A percentile compares a stretch with the other conserved stretches of the same genome.
Conservation (phyloP, 257 asterid species). For the Penstemon barbatus region DNA sequence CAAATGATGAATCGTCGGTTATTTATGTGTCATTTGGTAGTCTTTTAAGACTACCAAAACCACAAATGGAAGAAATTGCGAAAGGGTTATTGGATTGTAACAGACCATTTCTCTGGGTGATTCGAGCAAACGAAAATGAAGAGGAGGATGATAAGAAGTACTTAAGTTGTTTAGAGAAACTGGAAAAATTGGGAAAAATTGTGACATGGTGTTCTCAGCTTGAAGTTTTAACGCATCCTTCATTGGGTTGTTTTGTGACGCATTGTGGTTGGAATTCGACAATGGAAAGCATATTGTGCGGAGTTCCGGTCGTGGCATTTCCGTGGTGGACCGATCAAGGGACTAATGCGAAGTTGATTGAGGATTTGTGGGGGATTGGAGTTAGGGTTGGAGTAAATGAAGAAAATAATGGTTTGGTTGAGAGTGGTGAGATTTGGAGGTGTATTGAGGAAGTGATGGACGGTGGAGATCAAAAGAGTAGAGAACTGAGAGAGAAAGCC, state of each 20-base stretch:
- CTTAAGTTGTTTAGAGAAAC: slow-evolving; percentile 29
- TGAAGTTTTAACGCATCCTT: slow-evolving; percentile 51
- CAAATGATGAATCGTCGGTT: slow-evolving; percentile 38
- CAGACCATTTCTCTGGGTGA: slow-evolving; percentile 68
- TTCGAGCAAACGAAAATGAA: slow-evolving; percentile 21
- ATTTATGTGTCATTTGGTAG: slow-evolving; percentile 73
- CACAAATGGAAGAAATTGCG: slow-evolving; percentile 57
- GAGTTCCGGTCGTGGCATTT: slow-evolving; percentile 48
- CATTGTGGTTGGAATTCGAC: slow-evolving; percentile 79
- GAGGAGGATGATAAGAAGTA: slow-evolving; percentile 19
- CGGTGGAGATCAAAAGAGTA: slow-evolving; percentile 34
- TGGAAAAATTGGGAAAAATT: slow-evolving; percentile 42
- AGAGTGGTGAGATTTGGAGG: slow-evolving; percentile 48
- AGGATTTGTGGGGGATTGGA: slow-evolving; percentile 55
- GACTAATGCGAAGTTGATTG: slow-evolving; percentile 56
- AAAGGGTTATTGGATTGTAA: slow-evolving; percentile 32
- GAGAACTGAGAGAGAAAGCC: slow-evolving; percentile 39
- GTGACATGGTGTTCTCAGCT: slow-evolving; percentile 65
- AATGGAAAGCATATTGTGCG: slow-evolving; percentile 48
- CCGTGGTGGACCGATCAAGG: slow-evolving; percentile 55
- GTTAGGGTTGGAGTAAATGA: slow-evolving; percentile 34
- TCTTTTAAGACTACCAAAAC: slow-evolving; percentile 21
- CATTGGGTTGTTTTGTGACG: slow-evolving; percentile 56
- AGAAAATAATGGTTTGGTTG: slow-evolving; percentile 34
- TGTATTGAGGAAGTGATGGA: slow-evolving; percentile 54